Percentiles rank a stretch among this genome's conserved stretches.
These are phyloP conservation scores for Nyssa sinensis DNA, from an alignment of 148 eudicot species.

Conservation along the genomic window DNA sequence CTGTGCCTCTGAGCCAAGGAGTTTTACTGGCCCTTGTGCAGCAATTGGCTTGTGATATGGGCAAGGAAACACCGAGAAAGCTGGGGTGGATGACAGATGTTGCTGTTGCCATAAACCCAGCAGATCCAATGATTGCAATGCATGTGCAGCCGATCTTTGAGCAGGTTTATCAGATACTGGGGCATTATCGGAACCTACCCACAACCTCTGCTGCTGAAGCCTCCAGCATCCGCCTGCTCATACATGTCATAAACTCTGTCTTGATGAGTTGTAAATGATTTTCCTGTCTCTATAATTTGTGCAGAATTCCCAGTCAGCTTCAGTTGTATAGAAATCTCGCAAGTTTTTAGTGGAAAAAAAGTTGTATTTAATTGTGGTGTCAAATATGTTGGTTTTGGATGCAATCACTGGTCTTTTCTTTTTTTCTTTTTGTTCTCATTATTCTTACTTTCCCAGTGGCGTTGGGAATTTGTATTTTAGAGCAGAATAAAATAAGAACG, in stretches of 20 bases:
- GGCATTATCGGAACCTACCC: not conserved
- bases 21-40: not conserved
- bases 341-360: not conserved
- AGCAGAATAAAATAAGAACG: not conserved
- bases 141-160: not conserved
- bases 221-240: not conserved
- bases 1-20: not conserved
- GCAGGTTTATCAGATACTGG: slow-evolving; percentile 1
- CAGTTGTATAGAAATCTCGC: not conserved
- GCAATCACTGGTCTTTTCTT: not conserved
- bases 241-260: not conserved
- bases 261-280: not conserved
- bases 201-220: not conserved
- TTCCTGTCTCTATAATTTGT: not conserved
- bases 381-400: not conserved
- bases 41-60: slow-evolving; percentile 2
- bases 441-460: not conserved
- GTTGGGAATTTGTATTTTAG: not conserved
- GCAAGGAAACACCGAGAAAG: not conserved
- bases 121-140: not conserved
- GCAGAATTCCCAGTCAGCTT: not conserved
- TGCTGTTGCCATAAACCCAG: not conserved
- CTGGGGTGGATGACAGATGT: not conserved
- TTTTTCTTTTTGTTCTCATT: not conserved
- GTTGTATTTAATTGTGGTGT: not conserved